These are phyloP conservation scores for Cystobasidium tubakii DNA, from an alignment of 768 basidiomycete species.

Conservation along the genomic window DNA sequence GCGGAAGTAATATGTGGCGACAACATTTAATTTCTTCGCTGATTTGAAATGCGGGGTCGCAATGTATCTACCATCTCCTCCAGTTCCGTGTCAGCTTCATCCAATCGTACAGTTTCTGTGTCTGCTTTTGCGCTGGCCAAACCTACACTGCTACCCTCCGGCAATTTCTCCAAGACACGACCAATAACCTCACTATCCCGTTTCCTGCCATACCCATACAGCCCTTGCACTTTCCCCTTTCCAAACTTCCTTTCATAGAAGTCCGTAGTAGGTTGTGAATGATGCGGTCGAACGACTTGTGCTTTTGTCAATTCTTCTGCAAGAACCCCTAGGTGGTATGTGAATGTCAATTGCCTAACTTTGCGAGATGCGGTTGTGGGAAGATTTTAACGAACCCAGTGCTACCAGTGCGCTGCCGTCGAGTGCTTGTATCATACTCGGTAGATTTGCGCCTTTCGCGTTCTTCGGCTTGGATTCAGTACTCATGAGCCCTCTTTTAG, in stretches of 20 bases:
- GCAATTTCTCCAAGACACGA: not conserved
- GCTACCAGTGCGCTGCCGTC: constrained; percentile 27
- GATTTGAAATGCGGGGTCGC: too few species aligned
- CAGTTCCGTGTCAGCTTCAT: not conserved
- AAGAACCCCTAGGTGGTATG: constrained; percentile 8
- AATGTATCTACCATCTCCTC: too few species aligned
- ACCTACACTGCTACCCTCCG: not conserved
- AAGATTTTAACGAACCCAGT: constrained; percentile 17
- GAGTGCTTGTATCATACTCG: constrained; percentile 28
- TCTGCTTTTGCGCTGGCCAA: not conserved
- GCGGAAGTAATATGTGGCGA: too few species aligned
- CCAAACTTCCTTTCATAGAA: not conserved
- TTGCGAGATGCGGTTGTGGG: too few species aligned
- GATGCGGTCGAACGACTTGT: not conserved
- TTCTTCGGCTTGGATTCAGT: constrained; percentile 9
- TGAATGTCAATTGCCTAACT: not conserved
- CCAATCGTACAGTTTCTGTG: not conserved
- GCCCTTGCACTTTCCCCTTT: not conserved
- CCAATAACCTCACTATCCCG: not conserved
- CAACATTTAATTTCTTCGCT: not conserved
- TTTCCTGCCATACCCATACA: not conserved
- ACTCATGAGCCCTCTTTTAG: constrained; percentile 14
- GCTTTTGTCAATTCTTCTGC: constrained; percentile 19
- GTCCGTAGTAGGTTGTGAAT: not conserved
- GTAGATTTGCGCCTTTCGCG: not conserved